Conservation (phyloP, 768 basidiomycete genomes). For the Mycena polygramma region DNA sequence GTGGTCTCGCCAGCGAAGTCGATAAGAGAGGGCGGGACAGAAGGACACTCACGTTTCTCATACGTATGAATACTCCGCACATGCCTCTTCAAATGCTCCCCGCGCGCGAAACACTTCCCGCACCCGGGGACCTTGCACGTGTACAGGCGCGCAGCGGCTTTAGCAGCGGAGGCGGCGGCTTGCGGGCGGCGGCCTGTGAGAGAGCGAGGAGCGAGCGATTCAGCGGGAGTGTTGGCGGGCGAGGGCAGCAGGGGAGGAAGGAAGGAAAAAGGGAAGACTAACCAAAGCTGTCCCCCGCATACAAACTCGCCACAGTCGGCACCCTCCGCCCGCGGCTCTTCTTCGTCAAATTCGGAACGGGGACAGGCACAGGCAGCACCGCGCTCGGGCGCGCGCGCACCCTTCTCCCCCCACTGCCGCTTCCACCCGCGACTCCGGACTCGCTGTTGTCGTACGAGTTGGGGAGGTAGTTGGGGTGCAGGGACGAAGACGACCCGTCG, state of each 20-base stretch:
- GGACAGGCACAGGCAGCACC: slow-evolving; percentile 56
- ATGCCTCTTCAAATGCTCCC: slow-evolving; percentile 88
- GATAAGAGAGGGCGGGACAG: too few species aligned
- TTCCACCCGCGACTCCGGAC: too few species aligned
- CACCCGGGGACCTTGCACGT: slow-evolving; percentile 80
- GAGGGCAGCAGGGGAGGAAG: too few species aligned
- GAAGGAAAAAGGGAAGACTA: neutral
- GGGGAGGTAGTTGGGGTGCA: neutral
- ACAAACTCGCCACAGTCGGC: slow-evolving; percentile 50
- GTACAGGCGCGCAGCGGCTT: slow-evolving; percentile 58
- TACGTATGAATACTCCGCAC: slow-evolving; percentile 85
- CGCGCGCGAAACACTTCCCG: slow-evolving; percentile 82
- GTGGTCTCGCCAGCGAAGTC: too few species aligned
- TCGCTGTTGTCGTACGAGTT: neutral
- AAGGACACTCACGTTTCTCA: slow-evolving; percentile 88
- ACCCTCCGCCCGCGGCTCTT: slow-evolving; percentile 63
- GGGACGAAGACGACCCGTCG: too few species aligned
- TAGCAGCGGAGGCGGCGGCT: neutral
- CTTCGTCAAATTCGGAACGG: slow-evolving; percentile 64
- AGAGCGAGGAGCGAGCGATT: too few species aligned
- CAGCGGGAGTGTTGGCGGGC: too few species aligned
- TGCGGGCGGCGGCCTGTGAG: neutral
- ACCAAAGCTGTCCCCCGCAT: slow-evolving; percentile 17
- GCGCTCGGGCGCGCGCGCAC: slow-evolving; percentile 39
- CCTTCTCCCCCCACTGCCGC: neutral